Evolutionary conservation across 345 rosid species (phyloP).

Genomic region (Aethionema arabicum): DNA sequence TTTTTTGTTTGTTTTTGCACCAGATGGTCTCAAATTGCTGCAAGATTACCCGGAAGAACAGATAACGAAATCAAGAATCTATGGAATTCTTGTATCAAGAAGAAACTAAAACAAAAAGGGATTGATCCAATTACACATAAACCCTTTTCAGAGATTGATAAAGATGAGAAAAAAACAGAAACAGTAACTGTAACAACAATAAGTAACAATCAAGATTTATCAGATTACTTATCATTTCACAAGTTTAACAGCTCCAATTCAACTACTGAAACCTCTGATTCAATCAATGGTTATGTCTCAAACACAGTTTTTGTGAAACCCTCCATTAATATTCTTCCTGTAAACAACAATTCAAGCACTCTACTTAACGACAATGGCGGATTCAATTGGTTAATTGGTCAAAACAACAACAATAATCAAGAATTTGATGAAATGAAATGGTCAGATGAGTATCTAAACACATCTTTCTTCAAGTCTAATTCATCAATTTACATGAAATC

Average conservation of each 20-base stretch:
- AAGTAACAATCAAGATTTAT: conserved; percentile 37
- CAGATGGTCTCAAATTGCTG: conserved; percentile 37
- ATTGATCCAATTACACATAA: conserved; percentile 32
- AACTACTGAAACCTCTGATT: conserved; percentile 33
- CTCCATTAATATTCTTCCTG: conserved; percentile 44
- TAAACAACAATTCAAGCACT: conserved; percentile 32
- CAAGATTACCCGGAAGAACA: conserved; percentile 32
- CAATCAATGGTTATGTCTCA: conserved; percentile 22
- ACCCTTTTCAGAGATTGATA: conserved; percentile 32
- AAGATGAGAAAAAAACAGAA: neutral
- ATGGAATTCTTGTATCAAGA: conserved; percentile 33
- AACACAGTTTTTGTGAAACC: conserved; percentile 46
- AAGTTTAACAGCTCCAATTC: conserved; percentile 42
- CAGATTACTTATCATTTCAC: conserved; percentile 49
- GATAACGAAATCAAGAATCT: conserved; percentile 38
- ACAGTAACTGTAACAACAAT: conserved; percentile 10
- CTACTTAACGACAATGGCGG: neutral
- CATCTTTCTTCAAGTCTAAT: neutral
- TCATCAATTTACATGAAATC: neutral
- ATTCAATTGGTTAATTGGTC: neutral
- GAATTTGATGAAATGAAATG: conserved; percentile 12
- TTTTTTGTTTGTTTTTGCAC: neutral
- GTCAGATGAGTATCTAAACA: neutral
- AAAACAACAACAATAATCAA: neutral
- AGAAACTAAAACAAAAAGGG: conserved; percentile 27